Conservation (phyloP, 1,284 basidiomycete genomes). For the Marasmius fiardii region DNA sequence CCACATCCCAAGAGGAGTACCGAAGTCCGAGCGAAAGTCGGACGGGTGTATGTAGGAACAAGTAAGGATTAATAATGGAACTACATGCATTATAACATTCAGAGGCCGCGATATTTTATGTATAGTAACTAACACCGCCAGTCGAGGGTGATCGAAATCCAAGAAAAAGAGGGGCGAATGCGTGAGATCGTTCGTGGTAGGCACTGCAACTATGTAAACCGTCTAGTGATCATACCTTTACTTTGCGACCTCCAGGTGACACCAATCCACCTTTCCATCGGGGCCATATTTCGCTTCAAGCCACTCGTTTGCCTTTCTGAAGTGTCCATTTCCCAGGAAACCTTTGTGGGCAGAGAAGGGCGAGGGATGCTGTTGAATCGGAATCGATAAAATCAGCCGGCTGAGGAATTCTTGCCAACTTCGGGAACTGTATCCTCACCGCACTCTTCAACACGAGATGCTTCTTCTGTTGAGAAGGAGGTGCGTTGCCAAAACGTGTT, state of each 20-base stretch:
- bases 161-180: too few relatives aligned
- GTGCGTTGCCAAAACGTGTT: not conserved
- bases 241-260: conserved; percentile 36
- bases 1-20: too few relatives aligned
- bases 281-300: conserved; percentile 70
- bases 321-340: conserved; percentile 92
- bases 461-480: conserved; percentile 55
- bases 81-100: too few relatives aligned
- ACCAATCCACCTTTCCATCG: conserved; percentile 77
- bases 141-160: too few relatives aligned
- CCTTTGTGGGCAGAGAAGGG: conserved; percentile 80
- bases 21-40: too few relatives aligned
- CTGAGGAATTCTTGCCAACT: conserved; percentile 14
- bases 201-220: not conserved
- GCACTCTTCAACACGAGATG: conserved; percentile 84
- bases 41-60: too few relatives aligned
- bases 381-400: conserved; percentile 9
- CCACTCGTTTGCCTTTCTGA: conserved; percentile 85
- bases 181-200: too few relatives aligned
- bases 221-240: not conserved
- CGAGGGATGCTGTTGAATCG: conserved; percentile 65
- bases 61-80: too few relatives aligned
- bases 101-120: too few relatives aligned
- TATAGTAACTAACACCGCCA: too few relatives aligned
- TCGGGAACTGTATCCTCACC: conserved; percentile 39